These are phyloP conservation scores for Gymnopilus junonius DNA, from an alignment of 768 basidiomycete genomes.

Conservation along the genomic window DNA sequence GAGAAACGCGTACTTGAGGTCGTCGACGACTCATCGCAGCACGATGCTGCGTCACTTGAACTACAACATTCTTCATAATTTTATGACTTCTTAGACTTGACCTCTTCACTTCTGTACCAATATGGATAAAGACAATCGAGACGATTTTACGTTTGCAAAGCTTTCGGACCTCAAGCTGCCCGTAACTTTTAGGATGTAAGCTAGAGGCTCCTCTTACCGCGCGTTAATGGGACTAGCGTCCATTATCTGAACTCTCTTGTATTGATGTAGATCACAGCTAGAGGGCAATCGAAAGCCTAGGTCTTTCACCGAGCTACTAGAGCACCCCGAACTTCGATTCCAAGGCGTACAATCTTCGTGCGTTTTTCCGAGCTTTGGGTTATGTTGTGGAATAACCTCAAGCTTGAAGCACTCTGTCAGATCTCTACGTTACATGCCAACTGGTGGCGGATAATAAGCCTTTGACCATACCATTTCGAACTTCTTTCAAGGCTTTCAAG, in stretches of 20 bases:
- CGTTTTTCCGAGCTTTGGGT: constrained; percentile 27
- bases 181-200: constrained; percentile 85
- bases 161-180: constrained; percentile 88
- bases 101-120: neutral
- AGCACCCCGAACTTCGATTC: constrained; percentile 81
- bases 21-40: no score
- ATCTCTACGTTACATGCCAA: constrained; percentile 93
- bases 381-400: constrained; percentile 31
- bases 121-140: constrained; percentile 66
- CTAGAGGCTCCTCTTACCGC: neutral
- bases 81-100: neutral
- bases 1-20: constrained; percentile 7
- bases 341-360: constrained; percentile 84
- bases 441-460: constrained; percentile 94
- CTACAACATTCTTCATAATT: neutral
- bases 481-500: constrained; percentile 92
- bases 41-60: neutral
- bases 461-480: constrained; percentile 88
- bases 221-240: neutral
- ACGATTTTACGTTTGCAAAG: constrained; percentile 93
- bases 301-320: constrained; percentile 79
- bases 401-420: constrained; percentile 75
- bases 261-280: constrained; percentile 67
- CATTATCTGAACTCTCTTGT: neutral
- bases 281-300: constrained; percentile 79